Evolutionary conservation across 345 rosid species (phyloP), one percentile per base, ranked within the genome.

Genomic region (Citrus cavaleriei): DNA sequence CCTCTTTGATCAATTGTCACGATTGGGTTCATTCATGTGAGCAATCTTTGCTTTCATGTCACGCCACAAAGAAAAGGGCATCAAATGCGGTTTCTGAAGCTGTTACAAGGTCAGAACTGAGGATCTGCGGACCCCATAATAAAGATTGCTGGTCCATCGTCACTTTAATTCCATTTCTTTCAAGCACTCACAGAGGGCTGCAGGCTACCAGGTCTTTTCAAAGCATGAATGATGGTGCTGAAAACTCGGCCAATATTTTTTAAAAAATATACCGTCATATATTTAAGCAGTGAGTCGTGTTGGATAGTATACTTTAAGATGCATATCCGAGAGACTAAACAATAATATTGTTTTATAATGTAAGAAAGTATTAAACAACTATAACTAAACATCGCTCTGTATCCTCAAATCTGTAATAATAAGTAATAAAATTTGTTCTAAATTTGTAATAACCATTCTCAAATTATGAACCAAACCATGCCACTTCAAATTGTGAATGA

Each of bases 141-240:
- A 59, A 7, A 7, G 40, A 75, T 74, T 21, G 40, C 77, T 25
- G 67, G 35, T 74, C 78, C 78, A 62, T 27, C 67, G 57, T 22
- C 51, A 46, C 51, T 46, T 40, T 16, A 22, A 10, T 34, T 13
- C 61, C 37, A 10, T 27, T 21, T 72, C 63, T 73, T 57, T 6
- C 64, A 6, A 58, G 75, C 75, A 72, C 75, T 55, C 10, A 21
- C 2, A 10, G 63, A 54, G 34, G 51, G 21, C 74, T 21, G 6
- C 19, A 54, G 1, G n/a, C 37, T 54, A 54, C 27, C 42, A 0
- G 7, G n/a, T 71, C 21, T 71, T 54, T 68, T 51, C 22, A 24
- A 7, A 59, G 2, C 12, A n/a, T 1, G 58, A 54, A 18, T 54
- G 58, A 54, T 54, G 58, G 58, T 54, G 58, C 58, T 18, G 6